Evolutionary conservation across 1,284 basidiomycete species (phyloP), one percentile per base, ranked within the genome.

Genomic region (Sporisorium exsertum): DNA sequence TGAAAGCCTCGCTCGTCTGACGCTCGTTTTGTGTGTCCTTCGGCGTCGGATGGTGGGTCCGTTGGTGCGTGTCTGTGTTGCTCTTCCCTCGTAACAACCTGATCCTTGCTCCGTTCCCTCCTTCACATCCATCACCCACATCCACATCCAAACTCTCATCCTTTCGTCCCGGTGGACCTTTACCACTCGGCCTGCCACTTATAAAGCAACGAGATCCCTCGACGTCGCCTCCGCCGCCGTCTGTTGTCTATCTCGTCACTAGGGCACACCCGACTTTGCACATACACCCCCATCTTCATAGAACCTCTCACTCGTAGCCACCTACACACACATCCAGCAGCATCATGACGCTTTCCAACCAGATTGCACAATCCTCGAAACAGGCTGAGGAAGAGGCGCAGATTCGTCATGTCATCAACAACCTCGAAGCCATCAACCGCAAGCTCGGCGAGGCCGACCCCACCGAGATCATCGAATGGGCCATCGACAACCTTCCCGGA

Each of bases 401-500:
- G 58, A 74, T 81, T 46, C 67, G 66, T 20, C n/a, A 37, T 18
- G 71, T 75, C 60, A 63, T 75, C 55, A 58, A 57, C 55, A 78
- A 81, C 61, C 71, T 84, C 29, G 71, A 71, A 43, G 64, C 69
- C 55, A 83, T 85, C 78, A 85, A 85, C 68, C 66, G 65, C 47
- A 72, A 79, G 45, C 73, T 85, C 29, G 75, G 77, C 43, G 72
- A 84, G 45, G 80, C 84, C 22, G 69, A 69, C 49, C 84, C 84
- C 2, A 40, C 65, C 27, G 78, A 84, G 47, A 84, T 85, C 58
- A 68, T 85, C 58, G 72, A 75, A 16, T 85, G 84, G 84, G 73
- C 84, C 33, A 79, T 85, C 57, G 82, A 85, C 72, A 81, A 84
- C 69, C 72, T 85, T 15, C 83, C 84, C 13, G 74, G 80, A 18